Percentiles rank a stretch among this genome's conserved stretches.
These are phyloP conservation scores for Penicillium herquei DNA, from an alignment of 495 filamentous ascomycete genomes.

Conservation along the genomic window DNA sequence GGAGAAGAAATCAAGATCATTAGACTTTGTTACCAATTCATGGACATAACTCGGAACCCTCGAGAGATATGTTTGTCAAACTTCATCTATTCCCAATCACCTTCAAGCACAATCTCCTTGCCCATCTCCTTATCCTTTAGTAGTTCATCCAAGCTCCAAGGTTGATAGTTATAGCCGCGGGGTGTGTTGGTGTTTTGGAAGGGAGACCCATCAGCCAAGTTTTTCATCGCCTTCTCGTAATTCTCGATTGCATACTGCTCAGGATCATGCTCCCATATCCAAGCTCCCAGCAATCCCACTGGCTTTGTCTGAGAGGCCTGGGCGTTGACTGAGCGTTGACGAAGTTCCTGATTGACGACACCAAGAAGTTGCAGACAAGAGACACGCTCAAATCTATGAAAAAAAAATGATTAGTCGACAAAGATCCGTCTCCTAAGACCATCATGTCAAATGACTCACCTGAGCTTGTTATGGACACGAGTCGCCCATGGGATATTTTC, in stretches of 20 bases:
- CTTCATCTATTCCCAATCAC: constrained; percentile 12
- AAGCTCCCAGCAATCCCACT: constrained; percentile 12
- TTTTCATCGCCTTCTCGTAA: constrained; percentile 9
- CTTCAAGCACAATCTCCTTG: constrained; percentile 8
- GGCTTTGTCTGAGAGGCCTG: constrained; percentile 1
- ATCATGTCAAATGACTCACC: constrained; percentile 1
- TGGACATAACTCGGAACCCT: no score
- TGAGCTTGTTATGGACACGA: constrained; percentile 16
- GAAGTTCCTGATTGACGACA: constrained; percentile 5
- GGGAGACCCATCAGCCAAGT: constrained; percentile 4
- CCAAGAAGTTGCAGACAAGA: background rate
- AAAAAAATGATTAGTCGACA: background rate
- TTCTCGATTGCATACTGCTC: constrained; percentile 18
- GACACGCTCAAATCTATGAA: background rate
- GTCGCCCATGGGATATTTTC: constrained; percentile 32
- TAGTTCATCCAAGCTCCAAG: constrained; percentile 21
- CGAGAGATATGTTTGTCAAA: background rate
- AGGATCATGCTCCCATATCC: constrained; percentile 19
- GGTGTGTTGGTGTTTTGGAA: constrained; percentile 22
- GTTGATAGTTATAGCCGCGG: constrained; percentile 8
- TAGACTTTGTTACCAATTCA: no score
- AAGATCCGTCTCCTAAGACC: no score
- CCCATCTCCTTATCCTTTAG: constrained; percentile 7
- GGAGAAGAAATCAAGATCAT: no score
- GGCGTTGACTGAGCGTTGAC: constrained; percentile 4